Base-by-base conservation (phyloP, 2,329 filamentous ascomycete species). In the Ceratocystis lukuohia region DNA sequence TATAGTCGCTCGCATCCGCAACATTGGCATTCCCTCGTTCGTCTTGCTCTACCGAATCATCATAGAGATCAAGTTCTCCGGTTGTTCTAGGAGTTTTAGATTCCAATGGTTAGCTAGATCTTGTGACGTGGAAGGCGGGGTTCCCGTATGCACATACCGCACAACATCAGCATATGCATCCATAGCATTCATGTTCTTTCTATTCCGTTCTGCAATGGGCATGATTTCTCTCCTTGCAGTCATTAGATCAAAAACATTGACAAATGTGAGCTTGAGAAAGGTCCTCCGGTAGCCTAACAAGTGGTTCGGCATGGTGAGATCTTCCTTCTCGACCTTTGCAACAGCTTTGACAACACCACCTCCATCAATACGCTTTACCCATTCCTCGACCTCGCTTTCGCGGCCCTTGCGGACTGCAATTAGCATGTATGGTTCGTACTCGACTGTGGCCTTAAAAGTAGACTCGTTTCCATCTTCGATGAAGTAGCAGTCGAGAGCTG, bases 131-230 rank as follows among this genome's bases (percentile, higher is more conserved):
- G 56, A 33, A 59, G 56, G 56, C 28, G 28, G 56, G 15, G 1
- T 28, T 25, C 5, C 25, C 28, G 33, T 41, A 25, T 48, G 15
- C 22, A 80, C 84, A 75, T 75, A 93, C 89, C 87, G 88, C 69
- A 90, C 90, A 73, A 97, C 91, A 79, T 99, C 94, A 53, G 92
- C 92, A 79, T 99, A 99, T 70, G 93, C 92, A 79, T 99, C 94
- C 88, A 97, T 96, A 64, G 92, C 90, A 79, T 90, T 91, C 81
- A 96, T 87, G 71, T 91, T 93, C 77, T 94, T 96, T 79, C 89
- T 96, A 75, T 99, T 99, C 78, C 90, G 95, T 77, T 96, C 91
- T 15, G 93, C 94, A 74, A 99, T 84, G 0, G 94, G 94, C 80
- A 91, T 86, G 59, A 99, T 85, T 62, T 88, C 86, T 72, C 85